Percentiles rank a stretch among this genome's conserved stretches.
phyloP scores from a whole-genome alignment of 139 green algal genomes.

The Micromonas commoda region DNA sequence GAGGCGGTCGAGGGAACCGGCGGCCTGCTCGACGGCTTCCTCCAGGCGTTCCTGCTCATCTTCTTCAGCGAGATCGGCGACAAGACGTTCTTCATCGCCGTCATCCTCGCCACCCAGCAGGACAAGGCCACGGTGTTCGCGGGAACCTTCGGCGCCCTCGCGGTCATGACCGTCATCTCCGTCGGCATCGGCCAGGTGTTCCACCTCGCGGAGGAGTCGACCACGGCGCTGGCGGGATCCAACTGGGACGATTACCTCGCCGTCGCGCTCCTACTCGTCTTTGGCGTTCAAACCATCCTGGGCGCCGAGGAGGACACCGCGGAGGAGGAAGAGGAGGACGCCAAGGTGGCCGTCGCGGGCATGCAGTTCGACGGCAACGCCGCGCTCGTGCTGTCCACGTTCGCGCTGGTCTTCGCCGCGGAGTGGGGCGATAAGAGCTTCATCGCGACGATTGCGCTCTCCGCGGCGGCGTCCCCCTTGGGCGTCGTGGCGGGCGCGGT shows the following conservation, averaged over 20 bases:
- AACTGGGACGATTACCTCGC: slow-evolving; percentile 76
- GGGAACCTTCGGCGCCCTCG: slow-evolving; percentile 90
- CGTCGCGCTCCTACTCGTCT: slow-evolving; percentile 69
- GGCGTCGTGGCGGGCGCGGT: slow-evolving; percentile 55
- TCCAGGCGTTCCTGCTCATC: slow-evolving; percentile 88
- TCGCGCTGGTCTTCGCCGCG: slow-evolving; percentile 91
- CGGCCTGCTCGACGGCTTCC: slow-evolving; percentile 52
- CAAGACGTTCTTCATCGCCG: slow-evolving; percentile 97
- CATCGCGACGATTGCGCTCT: slow-evolving; percentile 93
- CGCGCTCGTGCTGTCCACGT: slow-evolving; percentile 62
- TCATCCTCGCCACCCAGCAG: slow-evolving; percentile 32
- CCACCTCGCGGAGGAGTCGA: slow-evolving; percentile 72
- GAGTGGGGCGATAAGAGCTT: slow-evolving; percentile 99
- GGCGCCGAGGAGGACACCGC: slow-evolving; percentile 28
- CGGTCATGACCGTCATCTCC: slow-evolving; percentile 94
- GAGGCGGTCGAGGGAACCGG: not conserved
- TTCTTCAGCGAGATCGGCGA: slow-evolving; percentile 96
- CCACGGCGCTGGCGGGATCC: slow-evolving; percentile 47
- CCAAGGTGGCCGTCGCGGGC: slow-evolving; percentile 51
- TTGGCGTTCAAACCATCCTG: slow-evolving; percentile 76
- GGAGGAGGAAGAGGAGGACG: slow-evolving; percentile 77
- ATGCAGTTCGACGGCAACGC: slow-evolving; percentile 24
- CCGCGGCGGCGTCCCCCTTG: slow-evolving; percentile 59
- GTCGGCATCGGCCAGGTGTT: slow-evolving; percentile 62
- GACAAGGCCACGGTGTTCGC: slow-evolving; percentile 66